Conservation (phyloP, 257 asterid species). For the Penstemon eatonii region DNA sequence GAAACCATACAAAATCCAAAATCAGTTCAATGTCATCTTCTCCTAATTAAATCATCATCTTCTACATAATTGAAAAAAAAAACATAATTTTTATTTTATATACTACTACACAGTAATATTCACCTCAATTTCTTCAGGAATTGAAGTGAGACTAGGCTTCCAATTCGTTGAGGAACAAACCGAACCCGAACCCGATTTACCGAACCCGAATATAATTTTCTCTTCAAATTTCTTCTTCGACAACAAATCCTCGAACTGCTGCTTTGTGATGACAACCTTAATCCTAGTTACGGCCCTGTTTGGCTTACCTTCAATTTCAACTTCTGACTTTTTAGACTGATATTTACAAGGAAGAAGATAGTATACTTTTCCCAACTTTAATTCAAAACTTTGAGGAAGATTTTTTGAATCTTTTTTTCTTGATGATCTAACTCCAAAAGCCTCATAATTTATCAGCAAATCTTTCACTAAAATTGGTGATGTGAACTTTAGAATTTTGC, state of each 20-base stretch:
- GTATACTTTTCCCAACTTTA: slow-evolving; percentile 40
- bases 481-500: slow-evolving; percentile 34
- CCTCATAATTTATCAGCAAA: slow-evolving; percentile 31
- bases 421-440: slow-evolving; percentile 35
- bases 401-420: slow-evolving; percentile 19
- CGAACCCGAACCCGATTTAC: not conserved
- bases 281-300: slow-evolving; percentile 39
- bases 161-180: slow-evolving; percentile 25
- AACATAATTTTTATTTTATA: not conserved
- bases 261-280: slow-evolving; percentile 51
- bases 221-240: slow-evolving; percentile 34
- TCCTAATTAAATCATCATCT: not conserved
- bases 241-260: slow-evolving; percentile 48
- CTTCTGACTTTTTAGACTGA: not conserved
- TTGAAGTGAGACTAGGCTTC: slow-evolving; percentile 43
- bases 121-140: slow-evolving; percentile 47
- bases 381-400: slow-evolving; percentile 32
- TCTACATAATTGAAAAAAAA: not conserved
- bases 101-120: not conserved
- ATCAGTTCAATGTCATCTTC: slow-evolving; percentile 27
- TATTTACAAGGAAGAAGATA: slow-evolving; percentile 33
- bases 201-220: slow-evolving; percentile 32
- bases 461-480: slow-evolving; percentile 41
- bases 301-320: not conserved
- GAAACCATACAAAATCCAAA: slow-evolving; percentile 14